Percentiles rank a stretch among this genome's conserved stretches.
phyloP scores from a whole-genome alignment of 768 basidiomycete species.

The Panellus pusillus region DNA sequence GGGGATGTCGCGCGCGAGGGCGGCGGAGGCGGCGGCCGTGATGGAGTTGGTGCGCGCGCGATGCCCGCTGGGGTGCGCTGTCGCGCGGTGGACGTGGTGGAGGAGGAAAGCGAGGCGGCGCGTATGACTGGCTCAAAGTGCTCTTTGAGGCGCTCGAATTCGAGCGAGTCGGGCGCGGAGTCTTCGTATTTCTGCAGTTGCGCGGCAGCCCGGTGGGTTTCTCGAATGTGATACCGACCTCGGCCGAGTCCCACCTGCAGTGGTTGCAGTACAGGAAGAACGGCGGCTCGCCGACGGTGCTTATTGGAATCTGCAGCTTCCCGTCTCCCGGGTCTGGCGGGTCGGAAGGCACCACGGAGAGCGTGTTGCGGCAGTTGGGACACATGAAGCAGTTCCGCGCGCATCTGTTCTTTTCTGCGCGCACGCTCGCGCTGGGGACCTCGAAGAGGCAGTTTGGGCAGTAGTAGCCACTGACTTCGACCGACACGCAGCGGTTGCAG shows the following conservation, averaged over 20 bases:
- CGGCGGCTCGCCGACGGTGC: slow-evolving; percentile 76
- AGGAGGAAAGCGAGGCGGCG: slow-evolving; percentile 73
- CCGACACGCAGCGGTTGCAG: slow-evolving; percentile 87
- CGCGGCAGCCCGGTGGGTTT: slow-evolving; percentile 98
- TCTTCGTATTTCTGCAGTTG: slow-evolving; percentile 92
- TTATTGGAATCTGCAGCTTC: slow-evolving; percentile 51
- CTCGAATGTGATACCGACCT: slow-evolving; percentile 91
- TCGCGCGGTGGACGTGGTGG: slow-evolving; percentile 47
- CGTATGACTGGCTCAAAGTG: slow-evolving; percentile 95
- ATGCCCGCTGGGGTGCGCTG: slow-evolving; percentile 54
- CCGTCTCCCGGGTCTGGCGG: slow-evolving; percentile 64
- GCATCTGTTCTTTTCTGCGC: slow-evolving; percentile 97
- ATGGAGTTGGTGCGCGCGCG: slow-evolving; percentile 77
- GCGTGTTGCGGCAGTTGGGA: slow-evolving; percentile 87
- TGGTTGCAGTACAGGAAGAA: slow-evolving; percentile 91
- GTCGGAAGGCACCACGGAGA: slow-evolving; percentile 90
- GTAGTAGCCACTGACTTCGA: slow-evolving; percentile 96
- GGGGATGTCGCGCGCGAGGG: slow-evolving; percentile 86
- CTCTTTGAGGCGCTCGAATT: slow-evolving; percentile 93
- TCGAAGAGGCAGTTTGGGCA: slow-evolving; percentile 99
- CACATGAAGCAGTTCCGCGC: slow-evolving; percentile 98
- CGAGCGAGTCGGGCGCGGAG: slow-evolving; percentile 77
- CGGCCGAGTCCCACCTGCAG: slow-evolving; percentile 93
- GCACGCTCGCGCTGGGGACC: slow-evolving; percentile 96
- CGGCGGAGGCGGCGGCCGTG: slow-evolving; percentile 86